Evolutionary conservation across 441 rosid species (phyloP).

Genomic region (Viola pubescens): DNA sequence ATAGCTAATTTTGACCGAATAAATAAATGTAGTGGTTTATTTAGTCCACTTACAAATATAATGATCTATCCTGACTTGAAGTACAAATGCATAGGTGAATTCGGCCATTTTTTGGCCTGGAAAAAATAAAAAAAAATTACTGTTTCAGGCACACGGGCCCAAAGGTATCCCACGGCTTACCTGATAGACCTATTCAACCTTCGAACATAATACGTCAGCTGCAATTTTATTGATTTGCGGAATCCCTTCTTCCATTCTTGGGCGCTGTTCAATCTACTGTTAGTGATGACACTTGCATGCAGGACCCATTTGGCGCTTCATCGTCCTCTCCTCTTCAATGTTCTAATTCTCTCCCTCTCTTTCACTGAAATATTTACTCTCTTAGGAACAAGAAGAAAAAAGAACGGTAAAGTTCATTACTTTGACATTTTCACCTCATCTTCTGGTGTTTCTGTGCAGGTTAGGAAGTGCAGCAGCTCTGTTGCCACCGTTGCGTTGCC

Average conservation of each 20-base stretch:
- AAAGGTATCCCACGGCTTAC: no score
- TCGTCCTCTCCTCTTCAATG: constrained; percentile 25
- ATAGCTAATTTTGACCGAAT: no score
- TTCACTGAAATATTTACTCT: neutral
- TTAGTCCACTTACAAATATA: no score
- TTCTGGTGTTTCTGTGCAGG: constrained; percentile 13
- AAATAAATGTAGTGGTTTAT: no score
- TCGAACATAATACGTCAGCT: no score
- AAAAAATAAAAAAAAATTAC: no score
- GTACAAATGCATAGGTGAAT: no score
- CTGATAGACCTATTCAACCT: no score
- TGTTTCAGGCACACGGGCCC: no score
- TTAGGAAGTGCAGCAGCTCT: constrained; percentile 25
- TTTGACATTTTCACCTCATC: constrained; percentile 12
- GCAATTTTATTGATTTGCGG: no score
- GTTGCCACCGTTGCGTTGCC: constrained; percentile 28
- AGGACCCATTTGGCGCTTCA: constrained; percentile 22
- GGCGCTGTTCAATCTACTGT: neutral
- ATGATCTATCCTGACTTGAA: no score
- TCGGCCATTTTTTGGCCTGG: no score
- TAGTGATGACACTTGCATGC: constrained; percentile 21
- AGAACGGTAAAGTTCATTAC: neutral
- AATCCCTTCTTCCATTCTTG: neutral
- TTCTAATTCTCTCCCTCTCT: constrained; percentile 11
- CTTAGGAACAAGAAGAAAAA: neutral